Evolutionary conservation across 768 basidiomycete genomes (phyloP).

Genomic region (Cystobasidium onofrii): DNA sequence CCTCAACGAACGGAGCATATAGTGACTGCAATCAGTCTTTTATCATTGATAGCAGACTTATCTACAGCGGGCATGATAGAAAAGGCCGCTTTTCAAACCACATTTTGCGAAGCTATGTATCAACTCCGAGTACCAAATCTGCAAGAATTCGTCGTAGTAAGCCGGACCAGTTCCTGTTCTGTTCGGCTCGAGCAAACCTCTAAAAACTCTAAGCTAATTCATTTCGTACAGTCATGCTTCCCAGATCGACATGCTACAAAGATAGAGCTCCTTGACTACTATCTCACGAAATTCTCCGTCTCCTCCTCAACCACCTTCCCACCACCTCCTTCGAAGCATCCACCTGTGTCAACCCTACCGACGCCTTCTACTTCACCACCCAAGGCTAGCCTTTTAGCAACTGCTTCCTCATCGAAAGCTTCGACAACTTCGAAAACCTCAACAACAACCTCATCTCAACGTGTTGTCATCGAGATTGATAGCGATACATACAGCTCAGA

Average conservation of each 20-base stretch:
- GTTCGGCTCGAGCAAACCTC: too few relatives aligned
- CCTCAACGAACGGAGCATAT: neutral
- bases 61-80: neutral
- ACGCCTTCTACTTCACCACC: neutral
- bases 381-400: neutral
- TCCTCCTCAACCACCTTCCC: neutral
- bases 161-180: too few relatives aligned
- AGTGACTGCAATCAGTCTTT: neutral
- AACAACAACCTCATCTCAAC: conserved; percentile 2
- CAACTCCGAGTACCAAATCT: neutral
- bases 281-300: conserved; percentile 2
- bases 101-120: neutral
- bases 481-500: neutral
- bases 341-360: neutral
- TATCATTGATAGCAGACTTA: neutral
- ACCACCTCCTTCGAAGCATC: neutral
- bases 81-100: neutral
- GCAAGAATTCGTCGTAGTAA: conserved; percentile 9
- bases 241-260: neutral
- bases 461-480: neutral
- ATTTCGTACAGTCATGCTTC: neutral
- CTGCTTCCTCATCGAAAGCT: neutral
- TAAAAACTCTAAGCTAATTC: too few relatives aligned
- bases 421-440: too few relatives aligned
- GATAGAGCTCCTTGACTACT: neutral